Conservation (phyloP, 768 basidiomycete species). For the Leccinellum rugosiceps region DNA sequence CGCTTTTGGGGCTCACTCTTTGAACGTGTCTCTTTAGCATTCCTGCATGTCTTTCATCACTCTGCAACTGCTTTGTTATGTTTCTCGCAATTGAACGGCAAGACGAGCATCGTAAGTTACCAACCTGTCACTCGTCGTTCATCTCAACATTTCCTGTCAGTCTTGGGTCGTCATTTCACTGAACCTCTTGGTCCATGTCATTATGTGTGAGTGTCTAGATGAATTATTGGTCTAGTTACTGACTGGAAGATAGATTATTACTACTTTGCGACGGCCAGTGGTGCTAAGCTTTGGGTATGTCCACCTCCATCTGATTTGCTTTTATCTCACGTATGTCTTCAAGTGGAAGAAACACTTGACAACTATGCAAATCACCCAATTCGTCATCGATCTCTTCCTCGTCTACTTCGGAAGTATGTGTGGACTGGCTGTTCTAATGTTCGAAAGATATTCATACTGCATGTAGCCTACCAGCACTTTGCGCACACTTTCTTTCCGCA, state of each 20-base stretch:
- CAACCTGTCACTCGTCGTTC: neutral
- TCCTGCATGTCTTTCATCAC: slow-evolving; percentile 99
- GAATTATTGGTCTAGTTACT: neutral
- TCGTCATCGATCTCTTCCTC: slow-evolving; percentile 84
- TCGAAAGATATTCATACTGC: slow-evolving; percentile 5
- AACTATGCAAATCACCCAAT: slow-evolving; percentile 94
- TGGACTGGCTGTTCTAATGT: neutral
- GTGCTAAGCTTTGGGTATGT: slow-evolving; percentile 91
- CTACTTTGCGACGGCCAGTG: slow-evolving; percentile 97
- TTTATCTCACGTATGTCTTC: neutral
- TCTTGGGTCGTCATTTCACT: slow-evolving; percentile 95
- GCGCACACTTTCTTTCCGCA: slow-evolving; percentile 55
- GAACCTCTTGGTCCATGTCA: slow-evolving; percentile 90
- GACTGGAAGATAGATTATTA: slow-evolving; percentile 74
- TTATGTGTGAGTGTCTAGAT: slow-evolving; percentile 80
- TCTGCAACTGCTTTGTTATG: slow-evolving; percentile 95
- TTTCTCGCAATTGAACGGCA: slow-evolving; percentile 91
- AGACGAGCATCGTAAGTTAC: slow-evolving; percentile 84
- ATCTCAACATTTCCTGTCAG: slow-evolving; percentile 37
- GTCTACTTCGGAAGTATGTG: slow-evolving; percentile 95
- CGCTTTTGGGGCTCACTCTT: neutral
- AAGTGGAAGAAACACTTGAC: slow-evolving; percentile 99
- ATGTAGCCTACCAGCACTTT: slow-evolving; percentile 77
- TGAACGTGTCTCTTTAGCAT: slow-evolving; percentile 49
- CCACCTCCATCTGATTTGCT: neutral